Conservation (phyloP, 495 filamentous ascomycete genomes). For the Melanomma pulvis-pyrius region DNA sequence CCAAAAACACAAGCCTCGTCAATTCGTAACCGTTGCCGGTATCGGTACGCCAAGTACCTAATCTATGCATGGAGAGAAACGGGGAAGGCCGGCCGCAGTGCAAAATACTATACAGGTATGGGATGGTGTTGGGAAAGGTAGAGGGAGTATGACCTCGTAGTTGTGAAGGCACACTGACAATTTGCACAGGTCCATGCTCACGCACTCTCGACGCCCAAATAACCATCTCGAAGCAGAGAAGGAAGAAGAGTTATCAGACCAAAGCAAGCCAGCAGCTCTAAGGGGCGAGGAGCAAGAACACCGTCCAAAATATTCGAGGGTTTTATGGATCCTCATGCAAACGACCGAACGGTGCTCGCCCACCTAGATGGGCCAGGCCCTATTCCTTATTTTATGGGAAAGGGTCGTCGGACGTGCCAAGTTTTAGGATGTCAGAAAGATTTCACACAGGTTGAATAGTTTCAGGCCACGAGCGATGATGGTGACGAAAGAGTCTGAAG, state of each 20-base stretch:
- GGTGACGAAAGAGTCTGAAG: neutral
- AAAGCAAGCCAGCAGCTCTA: neutral
- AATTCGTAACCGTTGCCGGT: constrained; percentile 34
- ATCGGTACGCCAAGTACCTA: constrained; percentile 16
- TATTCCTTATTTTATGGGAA: neutral
- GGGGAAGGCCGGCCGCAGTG: neutral
- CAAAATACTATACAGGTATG: constrained; percentile 26
- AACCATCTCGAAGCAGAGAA: constrained; percentile 29
- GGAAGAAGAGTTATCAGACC: neutral
- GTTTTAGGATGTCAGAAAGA: neutral
- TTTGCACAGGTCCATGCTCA: constrained; percentile 35
- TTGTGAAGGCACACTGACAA: constrained; percentile 3
- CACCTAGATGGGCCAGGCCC: neutral
- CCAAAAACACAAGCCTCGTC: constrained; percentile 27
- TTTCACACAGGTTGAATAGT: neutral
- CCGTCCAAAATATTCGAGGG: neutral
- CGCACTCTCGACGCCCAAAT: constrained; percentile 43
- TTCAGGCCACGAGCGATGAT: neutral
- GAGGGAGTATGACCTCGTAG: constrained; percentile 3
- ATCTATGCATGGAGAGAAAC: constrained; percentile 27
- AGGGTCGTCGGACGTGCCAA: neutral
- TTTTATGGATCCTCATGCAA: neutral
- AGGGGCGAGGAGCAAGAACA: neutral
- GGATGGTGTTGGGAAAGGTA: neutral
- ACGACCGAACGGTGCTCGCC: neutral